Evolutionary conservation across 352 stramenopile genomes (phyloP).

Genomic region (Thalassiosira hispida): DNA sequence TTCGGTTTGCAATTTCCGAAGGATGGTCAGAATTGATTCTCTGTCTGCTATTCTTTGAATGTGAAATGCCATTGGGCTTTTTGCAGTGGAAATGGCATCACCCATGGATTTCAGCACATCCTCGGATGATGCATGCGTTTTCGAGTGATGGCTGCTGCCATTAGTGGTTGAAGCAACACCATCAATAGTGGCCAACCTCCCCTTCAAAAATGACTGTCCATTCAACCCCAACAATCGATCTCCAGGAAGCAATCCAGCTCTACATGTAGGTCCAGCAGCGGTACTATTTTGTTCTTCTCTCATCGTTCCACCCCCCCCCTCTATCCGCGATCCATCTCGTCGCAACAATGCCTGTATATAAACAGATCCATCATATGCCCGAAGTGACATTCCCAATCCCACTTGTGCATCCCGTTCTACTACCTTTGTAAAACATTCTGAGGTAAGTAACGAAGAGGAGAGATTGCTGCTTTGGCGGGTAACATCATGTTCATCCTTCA

Average conservation of each 20-base stretch:
- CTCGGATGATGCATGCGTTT: conserved; percentile 12
- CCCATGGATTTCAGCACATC: conserved; percentile 44
- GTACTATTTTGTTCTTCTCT: conserved; percentile 6
- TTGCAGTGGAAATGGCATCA: conserved; percentile 36
- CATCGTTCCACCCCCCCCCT: background rate
- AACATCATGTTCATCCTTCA: conserved; percentile 14
- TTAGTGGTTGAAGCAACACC: conserved; percentile 9
- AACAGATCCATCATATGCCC: conserved; percentile 49
- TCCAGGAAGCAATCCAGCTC: conserved; percentile 52
- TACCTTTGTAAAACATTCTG: conserved; percentile 46
- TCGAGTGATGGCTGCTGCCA: background rate
- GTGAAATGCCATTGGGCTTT: conserved; percentile 65
- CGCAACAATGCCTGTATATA: conserved; percentile 56
- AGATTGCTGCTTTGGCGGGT: background rate
- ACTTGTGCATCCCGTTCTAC: conserved; percentile 60
- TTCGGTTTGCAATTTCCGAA: conserved; percentile 20
- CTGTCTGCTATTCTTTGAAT: conserved; percentile 35
- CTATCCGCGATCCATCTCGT: conserved; percentile 33
- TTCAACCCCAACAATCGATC: conserved; percentile 79
- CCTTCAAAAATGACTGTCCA: conserved; percentile 57
- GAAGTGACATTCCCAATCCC: conserved; percentile 76
- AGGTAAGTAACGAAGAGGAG: conserved; percentile 23
- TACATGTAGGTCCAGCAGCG: conserved; percentile 44
- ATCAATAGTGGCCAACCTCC: conserved; percentile 21
- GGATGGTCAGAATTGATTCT: conserved; percentile 7